These are phyloP conservation scores for Scedosporium boydii DNA, from an alignment of 2,329 filamentous ascomycete genomes.

Conservation along the genomic window DNA sequence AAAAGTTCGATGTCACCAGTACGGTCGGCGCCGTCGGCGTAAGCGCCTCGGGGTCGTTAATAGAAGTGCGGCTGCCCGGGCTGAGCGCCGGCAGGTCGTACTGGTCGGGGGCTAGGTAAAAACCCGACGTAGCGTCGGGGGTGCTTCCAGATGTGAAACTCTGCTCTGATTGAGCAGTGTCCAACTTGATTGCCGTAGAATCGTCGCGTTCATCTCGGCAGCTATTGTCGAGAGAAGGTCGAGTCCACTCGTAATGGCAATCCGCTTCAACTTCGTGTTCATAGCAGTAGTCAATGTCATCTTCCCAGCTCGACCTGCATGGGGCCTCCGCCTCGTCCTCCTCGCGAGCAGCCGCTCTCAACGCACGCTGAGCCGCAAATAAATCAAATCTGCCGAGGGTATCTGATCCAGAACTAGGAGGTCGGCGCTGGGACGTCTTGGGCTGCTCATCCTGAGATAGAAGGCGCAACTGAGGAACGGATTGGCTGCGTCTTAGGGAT, in stretches of 20 bases:
- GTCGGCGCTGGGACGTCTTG: constrained; percentile 16
- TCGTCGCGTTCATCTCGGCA: constrained; percentile 12
- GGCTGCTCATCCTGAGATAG: constrained; percentile 18
- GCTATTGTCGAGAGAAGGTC: constrained; percentile 38
- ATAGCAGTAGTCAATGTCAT: constrained; percentile 62
- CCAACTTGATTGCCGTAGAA: constrained; percentile 8
- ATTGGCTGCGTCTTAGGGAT: constrained; percentile 45
- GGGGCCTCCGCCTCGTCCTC: constrained; percentile 18
- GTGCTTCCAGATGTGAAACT: not conserved
- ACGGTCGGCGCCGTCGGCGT: constrained; percentile 29
- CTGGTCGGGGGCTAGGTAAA: constrained; percentile 1
- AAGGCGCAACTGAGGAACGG: constrained; percentile 44
- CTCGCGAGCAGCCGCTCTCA: constrained; percentile 13
- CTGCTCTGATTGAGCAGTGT: constrained; percentile 1
- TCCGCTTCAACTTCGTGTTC: constrained; percentile 59
- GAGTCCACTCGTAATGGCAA: constrained; percentile 58
- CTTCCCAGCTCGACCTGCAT: constrained; percentile 51
- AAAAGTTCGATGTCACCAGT: constrained; percentile 39
- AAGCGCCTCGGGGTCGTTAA: constrained; percentile 28
- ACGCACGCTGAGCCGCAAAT: constrained; percentile 14
- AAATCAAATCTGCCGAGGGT: constrained; percentile 37
- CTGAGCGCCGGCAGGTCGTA: constrained; percentile 15
- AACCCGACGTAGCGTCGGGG: constrained; percentile 2
- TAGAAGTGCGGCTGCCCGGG: constrained; percentile 15
- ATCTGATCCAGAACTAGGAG: constrained; percentile 40